These are phyloP conservation scores for Lentithecium fluviatile DNA, from an alignment of 495 filamentous ascomycete genomes.

Conservation along the genomic window DNA sequence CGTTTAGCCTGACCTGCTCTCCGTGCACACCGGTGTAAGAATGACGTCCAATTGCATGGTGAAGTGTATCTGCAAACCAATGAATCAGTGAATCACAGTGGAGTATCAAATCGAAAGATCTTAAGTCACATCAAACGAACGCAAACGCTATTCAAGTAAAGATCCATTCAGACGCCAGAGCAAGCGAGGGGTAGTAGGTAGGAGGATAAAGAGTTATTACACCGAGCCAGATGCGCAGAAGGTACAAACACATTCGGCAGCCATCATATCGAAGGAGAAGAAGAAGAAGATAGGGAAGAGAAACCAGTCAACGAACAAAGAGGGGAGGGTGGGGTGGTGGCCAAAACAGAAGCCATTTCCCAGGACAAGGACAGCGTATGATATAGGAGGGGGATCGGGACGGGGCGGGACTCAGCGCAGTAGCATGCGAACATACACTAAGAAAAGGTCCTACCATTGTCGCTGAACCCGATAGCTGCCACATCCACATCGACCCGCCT, in stretches of 20 bases:
- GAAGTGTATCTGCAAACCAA: too few relatives aligned
- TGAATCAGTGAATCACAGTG: too few relatives aligned
- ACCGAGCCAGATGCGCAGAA: constrained; percentile 29
- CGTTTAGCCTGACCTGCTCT: too few relatives aligned
- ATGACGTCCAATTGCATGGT: too few relatives aligned
- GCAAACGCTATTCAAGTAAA: background rate
- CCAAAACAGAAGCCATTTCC: constrained; percentile 3
- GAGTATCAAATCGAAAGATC: too few relatives aligned
- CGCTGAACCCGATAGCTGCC: constrained; percentile 27
- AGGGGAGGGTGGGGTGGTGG: background rate
- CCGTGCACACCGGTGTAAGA: too few relatives aligned
- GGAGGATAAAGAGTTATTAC: constrained; percentile 24
- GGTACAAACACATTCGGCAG: constrained; percentile 5
- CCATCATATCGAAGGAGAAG: constrained; percentile 4
- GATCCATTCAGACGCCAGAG: background rate
- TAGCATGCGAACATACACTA: constrained; percentile 5
- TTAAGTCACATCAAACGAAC: too few relatives aligned
- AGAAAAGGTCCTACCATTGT: constrained; percentile 21
- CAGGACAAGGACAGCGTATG: background rate
- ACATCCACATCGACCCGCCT: constrained; percentile 16
- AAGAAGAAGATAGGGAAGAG: background rate
- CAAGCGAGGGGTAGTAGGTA: background rate
- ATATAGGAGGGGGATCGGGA: background rate
- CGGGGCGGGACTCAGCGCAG: background rate
- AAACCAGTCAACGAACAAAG: constrained; percentile 1